These are phyloP conservation scores for Metarhizium robertsii DNA, from an alignment of 2,329 filamentous ascomycete genomes.

Conservation along the genomic window DNA sequence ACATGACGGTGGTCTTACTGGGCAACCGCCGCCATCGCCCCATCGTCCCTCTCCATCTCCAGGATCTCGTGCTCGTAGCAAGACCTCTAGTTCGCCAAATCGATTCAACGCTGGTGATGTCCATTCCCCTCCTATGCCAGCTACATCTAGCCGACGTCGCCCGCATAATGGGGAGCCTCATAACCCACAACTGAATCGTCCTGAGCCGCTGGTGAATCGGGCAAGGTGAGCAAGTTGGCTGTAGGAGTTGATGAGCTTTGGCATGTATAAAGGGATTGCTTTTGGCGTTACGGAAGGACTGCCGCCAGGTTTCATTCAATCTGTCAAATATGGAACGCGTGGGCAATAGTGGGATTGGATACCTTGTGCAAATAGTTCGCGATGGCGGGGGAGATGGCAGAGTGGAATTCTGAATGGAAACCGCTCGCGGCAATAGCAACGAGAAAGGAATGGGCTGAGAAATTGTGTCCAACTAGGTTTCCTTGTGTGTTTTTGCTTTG, in stretches of 20 bases:
- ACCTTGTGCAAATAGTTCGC: background rate
- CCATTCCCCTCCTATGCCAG: constrained; percentile 15
- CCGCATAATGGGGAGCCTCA: constrained; percentile 4
- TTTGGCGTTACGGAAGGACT: background rate
- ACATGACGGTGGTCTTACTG: background rate
- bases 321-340: background rate
- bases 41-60: constrained; percentile 12
- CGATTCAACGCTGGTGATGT: background rate
- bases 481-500: background rate
- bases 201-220: constrained; percentile 22
- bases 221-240: constrained; percentile 11
- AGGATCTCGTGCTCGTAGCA: constrained; percentile 1
- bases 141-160: constrained; percentile 18
- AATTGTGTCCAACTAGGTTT: background rate
- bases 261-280: background rate
- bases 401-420: background rate
- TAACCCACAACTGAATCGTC: constrained; percentile 9
- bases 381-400: background rate
- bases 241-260: background rate
- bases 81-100: background rate
- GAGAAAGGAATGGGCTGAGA: too few relatives aligned
- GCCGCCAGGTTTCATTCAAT: background rate
- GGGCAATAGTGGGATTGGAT: background rate
- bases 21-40: constrained; percentile 14
- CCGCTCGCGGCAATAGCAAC: background rate